Evolutionary conservation across 768 basidiomycete species (phyloP).

Genomic region (Myochromella boudieri): DNA sequence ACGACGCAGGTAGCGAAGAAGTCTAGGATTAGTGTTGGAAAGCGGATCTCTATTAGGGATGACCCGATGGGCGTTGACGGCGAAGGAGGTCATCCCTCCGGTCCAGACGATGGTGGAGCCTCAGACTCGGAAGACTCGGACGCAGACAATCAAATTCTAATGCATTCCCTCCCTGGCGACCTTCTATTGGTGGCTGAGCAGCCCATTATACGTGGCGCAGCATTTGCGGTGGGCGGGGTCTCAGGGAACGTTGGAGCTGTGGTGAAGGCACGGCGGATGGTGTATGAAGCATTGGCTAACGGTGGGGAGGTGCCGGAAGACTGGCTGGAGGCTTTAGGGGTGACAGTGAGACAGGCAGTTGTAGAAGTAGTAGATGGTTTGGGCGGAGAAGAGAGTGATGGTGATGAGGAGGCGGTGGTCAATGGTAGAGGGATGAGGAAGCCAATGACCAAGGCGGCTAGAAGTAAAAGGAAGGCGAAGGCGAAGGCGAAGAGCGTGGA

Average conservation of each 20-base stretch:
- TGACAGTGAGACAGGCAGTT: conserved; percentile 20
- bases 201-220: conserved; percentile 49
- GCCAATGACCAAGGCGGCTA: no score
- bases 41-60: neutral
- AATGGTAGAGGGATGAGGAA: neutral
- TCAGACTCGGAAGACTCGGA: neutral
- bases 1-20: neutral
- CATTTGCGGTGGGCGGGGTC: conserved; percentile 38
- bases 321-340: conserved; percentile 34
- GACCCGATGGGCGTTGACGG: neutral
- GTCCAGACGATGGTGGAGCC: neutral
- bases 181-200: conserved; percentile 48
- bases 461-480: neutral
- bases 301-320: conserved; percentile 32
- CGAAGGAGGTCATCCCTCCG: neutral
- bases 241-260: conserved; percentile 53
- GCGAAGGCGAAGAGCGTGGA: neutral
- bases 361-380: conserved; percentile 11
- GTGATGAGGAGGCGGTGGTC: neutral
- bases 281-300: conserved; percentile 37
- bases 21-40: neutral
- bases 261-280: conserved; percentile 43
- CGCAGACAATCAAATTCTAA: neutral
- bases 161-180: conserved; percentile 28
- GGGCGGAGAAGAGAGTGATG: neutral